phyloP scores from a whole-genome alignment of 1,284 basidiomycete species.

The Phenoliferia sp. region DNA sequence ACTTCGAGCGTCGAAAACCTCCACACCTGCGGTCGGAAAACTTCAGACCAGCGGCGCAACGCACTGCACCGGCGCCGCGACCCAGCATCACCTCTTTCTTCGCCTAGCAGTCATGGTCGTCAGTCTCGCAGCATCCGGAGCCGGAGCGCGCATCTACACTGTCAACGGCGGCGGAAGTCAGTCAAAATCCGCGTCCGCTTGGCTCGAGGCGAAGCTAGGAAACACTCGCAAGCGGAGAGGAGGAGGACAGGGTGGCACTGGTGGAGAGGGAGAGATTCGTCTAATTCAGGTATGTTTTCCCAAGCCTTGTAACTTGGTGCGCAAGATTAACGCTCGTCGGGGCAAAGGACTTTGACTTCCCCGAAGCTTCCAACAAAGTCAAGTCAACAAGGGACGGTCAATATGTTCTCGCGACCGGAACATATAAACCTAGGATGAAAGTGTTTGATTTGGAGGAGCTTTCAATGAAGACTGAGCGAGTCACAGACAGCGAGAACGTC shows the following conservation, averaged over 20 bases:
- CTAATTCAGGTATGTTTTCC: slow-evolving; percentile 33
- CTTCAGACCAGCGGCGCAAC: no score
- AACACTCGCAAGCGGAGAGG: slow-evolving; percentile 31
- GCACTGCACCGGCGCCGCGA: no score
- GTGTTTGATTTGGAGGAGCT: slow-evolving; percentile 94
- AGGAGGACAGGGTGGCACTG: slow-evolving; percentile 32
- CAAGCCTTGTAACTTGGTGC: not conserved
- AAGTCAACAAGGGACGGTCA: slow-evolving; percentile 87
- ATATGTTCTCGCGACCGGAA: slow-evolving; percentile 89
- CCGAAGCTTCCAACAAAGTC: slow-evolving; percentile 88
- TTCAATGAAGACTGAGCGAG: slow-evolving; percentile 90
- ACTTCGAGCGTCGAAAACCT: no score
- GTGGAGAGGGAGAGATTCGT: slow-evolving; percentile 35
- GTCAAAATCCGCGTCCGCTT: slow-evolving; percentile 35
- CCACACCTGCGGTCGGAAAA: no score
- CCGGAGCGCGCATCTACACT: slow-evolving; percentile 33
- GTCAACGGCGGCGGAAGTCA: slow-evolving; percentile 35
- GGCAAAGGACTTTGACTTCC: slow-evolving; percentile 87
- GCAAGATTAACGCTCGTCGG: not conserved
- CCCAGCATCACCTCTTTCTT: not conserved
- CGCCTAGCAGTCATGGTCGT: slow-evolving; percentile 29
- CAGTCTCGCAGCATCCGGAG: slow-evolving; percentile 34
- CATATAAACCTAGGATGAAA: slow-evolving; percentile 96
- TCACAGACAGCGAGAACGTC: slow-evolving; percentile 93
- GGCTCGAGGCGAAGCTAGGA: slow-evolving; percentile 32